Evolutionary conservation across 2,329 filamentous ascomycete species (phyloP), one percentile per base, ranked within the genome.

Genomic region (Claviceps citrina): DNA sequence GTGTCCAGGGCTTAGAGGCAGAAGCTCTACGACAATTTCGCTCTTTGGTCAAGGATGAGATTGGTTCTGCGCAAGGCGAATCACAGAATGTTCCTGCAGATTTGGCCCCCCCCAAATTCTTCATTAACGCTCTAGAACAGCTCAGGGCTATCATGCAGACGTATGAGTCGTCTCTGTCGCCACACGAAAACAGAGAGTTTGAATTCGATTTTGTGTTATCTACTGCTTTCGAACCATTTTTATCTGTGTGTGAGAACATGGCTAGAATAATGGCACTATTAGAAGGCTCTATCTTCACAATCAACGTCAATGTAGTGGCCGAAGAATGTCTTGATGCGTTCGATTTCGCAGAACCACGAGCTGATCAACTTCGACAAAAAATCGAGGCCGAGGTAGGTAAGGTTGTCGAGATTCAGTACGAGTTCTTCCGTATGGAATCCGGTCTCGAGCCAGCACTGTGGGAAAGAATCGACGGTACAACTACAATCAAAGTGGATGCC

Each of bases 151-250:
- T 96, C 38, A 82, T 94, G 68, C 83, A 81, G 54, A 91, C 82
- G 16, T 89, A 87, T 53, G 85, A 93, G 48, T 81, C 82, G 1
- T 93, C 87, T 0, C 65, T 91, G 19, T 73, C 78, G 2, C 62
- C 71, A 3, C 60, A 66, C 1, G 61, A 68, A 7, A 68, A 75
- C 44, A 67, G 71, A 38, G 78, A 80, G 45, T 70, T 73, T 30
- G 78, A 77, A 28, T 93, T 95, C 51, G 71, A 82, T 35, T 71
- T 76, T 5, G 76, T 94, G 16, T 65, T 95, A 15, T 67, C 69
- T 31, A 83, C 89, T 51, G 79, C 85, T 0, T 76, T 96, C 27
- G 84, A 94, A 49, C 89, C 91, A 0, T 95, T 91, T 59, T 64
- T 96, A 33, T 67, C 73, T 12, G 77, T 76, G n/a, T 85, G 81